These are phyloP conservation scores for Apiotrichum domesticum DNA, from an alignment of 1,284 basidiomycete species.

Conservation along the genomic window DNA sequence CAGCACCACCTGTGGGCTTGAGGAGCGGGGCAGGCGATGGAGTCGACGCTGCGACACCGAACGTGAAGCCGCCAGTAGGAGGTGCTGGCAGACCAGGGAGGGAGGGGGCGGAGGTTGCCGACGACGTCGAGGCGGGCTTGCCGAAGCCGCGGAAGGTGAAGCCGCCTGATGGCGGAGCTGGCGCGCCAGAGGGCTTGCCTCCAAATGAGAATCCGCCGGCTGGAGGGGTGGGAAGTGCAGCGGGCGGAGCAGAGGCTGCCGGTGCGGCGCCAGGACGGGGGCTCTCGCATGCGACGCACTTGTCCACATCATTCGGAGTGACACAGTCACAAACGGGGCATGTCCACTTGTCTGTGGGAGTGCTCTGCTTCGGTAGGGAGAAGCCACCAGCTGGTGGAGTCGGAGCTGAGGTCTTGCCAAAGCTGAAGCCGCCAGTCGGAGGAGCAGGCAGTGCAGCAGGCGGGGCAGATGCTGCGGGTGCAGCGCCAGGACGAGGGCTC, in stretches of 20 bases:
- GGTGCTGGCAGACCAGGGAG: neutral
- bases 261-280: conserved; percentile 27
- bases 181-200: neutral
- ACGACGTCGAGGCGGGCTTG: neutral
- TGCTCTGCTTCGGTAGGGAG: conserved; percentile 48
- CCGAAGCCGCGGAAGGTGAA: neutral
- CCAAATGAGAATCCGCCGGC: conserved; percentile 6
- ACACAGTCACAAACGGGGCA: conserved; percentile 53
- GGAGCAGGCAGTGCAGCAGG: conserved; percentile 1
- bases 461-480: neutral
- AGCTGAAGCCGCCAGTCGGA: conserved; percentile 5
- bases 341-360: conserved; percentile 45
- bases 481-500: conserved; percentile 32
- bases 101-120: neutral
- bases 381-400: conserved; percentile 8
- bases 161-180: conserved; percentile 5
- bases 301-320: conserved; percentile 21
- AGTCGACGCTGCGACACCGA: neutral
- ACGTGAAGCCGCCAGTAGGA: conserved; percentile 1
- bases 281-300: conserved; percentile 55
- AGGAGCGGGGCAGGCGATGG: neutral
- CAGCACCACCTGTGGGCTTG: conserved; percentile 9
- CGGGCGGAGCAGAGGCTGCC: neutral
- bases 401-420: neutral
- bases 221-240: conserved; percentile 1